Evolutionary conservation across 441 rosid genomes (phyloP), one percentile per base, ranked within the genome.

Genomic region (Arabidopsis hybrid): DNA sequence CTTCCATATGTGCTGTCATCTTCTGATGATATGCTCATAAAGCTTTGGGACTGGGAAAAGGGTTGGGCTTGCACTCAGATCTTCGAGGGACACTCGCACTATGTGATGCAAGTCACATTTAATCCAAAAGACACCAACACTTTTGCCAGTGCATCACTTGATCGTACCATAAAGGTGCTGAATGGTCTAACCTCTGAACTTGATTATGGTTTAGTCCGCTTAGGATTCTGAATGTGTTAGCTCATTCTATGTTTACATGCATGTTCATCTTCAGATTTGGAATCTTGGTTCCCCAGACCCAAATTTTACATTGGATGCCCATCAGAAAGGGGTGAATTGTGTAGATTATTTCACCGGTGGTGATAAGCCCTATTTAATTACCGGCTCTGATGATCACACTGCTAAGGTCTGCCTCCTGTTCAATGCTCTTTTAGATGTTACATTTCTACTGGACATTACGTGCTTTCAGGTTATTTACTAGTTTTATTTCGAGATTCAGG

Each of bases 21-120:
- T 38, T 90, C 97, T 18, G 96, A 91, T 83, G 97, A 94, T 81
- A 91, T 67, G 92, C 90, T 88, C 59, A 90, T 94, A 73, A 94
- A 92, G 83, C 87, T 90, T 69, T 94, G 97, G 99, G 94, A 94
- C 65, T 94, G 99, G 99, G 99, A 94, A 72, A 89, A 90, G 82
- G 92, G 87, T 67, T 94, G 99, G 99, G 81, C 82, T 18, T 94
- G 97, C 79, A 80, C 88, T 75, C 91, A 86, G 74, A 84, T 83
- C 57, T 94, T 90, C 77, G 91, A 91, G 74, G 99, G 92, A 6
- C 99, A 94, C 72, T 87, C 93, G n/a, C 93, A 91, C 85, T 90
- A 90, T 86, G 98, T 91, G 46, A 94, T 91, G 98, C 97, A 94
- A 80, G 86, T 84, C 61, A 85, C 84, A 2, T 88, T 91, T 72